Conservation (phyloP, 768 basidiomycete genomes). For the Tulasnella sp. region DNA sequence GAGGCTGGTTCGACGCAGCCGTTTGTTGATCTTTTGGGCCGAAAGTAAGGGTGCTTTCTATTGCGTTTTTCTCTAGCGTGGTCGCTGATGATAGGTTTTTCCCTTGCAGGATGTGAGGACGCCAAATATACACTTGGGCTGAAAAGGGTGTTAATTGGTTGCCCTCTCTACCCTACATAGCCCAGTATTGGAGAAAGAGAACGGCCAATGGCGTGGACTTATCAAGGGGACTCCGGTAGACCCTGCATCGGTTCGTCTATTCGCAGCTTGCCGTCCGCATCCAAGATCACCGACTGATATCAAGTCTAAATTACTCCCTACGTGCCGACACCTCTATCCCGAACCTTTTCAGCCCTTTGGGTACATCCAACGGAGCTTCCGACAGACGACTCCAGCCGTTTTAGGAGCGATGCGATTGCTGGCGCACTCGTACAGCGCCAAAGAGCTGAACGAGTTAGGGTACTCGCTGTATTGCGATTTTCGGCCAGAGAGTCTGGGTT, state of each 20-base stretch:
- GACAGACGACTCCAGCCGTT: conserved; percentile 68
- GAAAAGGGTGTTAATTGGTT: conserved; percentile 26
- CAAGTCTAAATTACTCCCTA: background rate
- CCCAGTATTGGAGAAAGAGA: conserved; percentile 67
- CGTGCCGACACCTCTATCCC: background rate
- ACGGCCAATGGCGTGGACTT: conserved; percentile 75
- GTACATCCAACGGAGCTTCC: conserved; percentile 73
- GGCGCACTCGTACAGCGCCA: conserved; percentile 45
- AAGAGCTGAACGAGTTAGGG: conserved; percentile 55
- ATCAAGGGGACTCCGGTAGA: conserved; percentile 57
- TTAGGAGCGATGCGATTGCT: conserved; percentile 70
- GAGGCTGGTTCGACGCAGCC: conserved; percentile 66
- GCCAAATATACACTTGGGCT: too few species aligned
- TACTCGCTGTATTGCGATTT: conserved; percentile 82
- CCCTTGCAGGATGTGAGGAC: conserved; percentile 39
- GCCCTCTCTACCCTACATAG: conserved; percentile 39
- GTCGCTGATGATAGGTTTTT: background rate
- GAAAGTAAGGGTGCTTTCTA: conserved; percentile 37
- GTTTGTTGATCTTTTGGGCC: conserved; percentile 77
- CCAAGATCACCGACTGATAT: background rate
- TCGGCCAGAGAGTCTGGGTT: conserved; percentile 69
- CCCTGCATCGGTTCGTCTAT: conserved; percentile 41
- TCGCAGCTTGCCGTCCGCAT: background rate
- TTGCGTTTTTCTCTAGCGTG: too few species aligned
- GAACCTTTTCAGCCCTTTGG: conserved; percentile 48